A percentile compares a stretch with the other conserved stretches of the same genome.
phyloP scores from a whole-genome alignment of 352 stramenopile species.

The Pythium dissotocum region DNA sequence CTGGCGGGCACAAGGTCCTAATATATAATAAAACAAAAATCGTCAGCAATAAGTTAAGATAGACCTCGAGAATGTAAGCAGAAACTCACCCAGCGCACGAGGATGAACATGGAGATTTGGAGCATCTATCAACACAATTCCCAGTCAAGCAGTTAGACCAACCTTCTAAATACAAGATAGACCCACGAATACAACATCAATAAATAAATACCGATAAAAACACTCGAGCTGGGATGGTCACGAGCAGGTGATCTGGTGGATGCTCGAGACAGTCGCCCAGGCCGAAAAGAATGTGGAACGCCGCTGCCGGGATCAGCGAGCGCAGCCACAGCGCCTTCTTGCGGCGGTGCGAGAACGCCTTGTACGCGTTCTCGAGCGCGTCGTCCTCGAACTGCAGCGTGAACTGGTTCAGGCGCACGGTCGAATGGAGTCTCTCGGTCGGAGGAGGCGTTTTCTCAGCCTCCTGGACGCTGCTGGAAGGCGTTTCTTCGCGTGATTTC shows the following conservation, averaged over 20 bases:
- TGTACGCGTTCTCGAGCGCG: conserved; percentile 63
- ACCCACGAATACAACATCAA: conserved; percentile 12
- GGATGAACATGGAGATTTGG: conserved; percentile 71
- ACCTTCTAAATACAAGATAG: neutral
- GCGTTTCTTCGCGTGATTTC: conserved; percentile 2
- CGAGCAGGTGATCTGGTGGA: conserved; percentile 60
- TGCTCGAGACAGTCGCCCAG: conserved; percentile 73
- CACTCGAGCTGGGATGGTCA: conserved; percentile 69
- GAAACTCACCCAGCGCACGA: conserved; percentile 60
- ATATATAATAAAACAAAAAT: neutral
- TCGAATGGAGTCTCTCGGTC: conserved; percentile 50
- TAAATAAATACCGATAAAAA: conserved; percentile 38
- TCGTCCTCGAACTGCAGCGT: conserved; percentile 77
- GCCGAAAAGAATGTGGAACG: conserved; percentile 75
- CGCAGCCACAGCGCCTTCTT: conserved; percentile 86
- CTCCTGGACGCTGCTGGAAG: neutral
- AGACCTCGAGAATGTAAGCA: neutral
- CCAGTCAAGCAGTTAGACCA: neutral
- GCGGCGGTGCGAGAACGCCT: conserved; percentile 60
- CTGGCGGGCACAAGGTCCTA: conserved; percentile 64
- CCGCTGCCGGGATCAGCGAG: conserved; percentile 69
- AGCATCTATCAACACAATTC: conserved; percentile 32
- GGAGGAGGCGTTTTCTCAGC: neutral
- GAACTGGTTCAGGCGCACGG: conserved; percentile 80
- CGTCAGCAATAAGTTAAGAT: neutral